Conservation (phyloP, 2,329 filamentous ascomycete species). For the Alternaria rosae region DNA sequence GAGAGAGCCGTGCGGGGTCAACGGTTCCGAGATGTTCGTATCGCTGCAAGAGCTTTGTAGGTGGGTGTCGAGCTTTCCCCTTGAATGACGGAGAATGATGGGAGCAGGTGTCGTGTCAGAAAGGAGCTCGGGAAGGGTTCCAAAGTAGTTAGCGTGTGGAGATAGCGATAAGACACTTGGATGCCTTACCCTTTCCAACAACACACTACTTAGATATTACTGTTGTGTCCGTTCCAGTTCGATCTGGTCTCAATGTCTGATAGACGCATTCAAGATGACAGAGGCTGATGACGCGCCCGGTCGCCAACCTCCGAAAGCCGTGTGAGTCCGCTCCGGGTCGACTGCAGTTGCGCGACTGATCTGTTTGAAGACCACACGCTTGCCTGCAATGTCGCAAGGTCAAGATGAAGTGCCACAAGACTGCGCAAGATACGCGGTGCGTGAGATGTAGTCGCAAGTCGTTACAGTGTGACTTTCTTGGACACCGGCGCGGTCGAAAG, state of each 20-base stretch:
- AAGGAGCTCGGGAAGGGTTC: neutral
- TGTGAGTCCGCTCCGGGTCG: neutral
- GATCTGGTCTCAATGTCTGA: neutral
- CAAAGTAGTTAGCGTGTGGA: slow-evolving; percentile 1
- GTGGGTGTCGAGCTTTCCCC: neutral
- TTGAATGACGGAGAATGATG: neutral
- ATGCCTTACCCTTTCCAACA: neutral
- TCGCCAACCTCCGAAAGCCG: neutral
- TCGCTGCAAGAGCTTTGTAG: neutral
- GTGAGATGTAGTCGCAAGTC: neutral
- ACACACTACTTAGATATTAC: neutral
- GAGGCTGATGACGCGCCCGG: neutral
- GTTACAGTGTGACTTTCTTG: slow-evolving; percentile 1
- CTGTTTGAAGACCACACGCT: neutral
- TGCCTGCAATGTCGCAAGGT: neutral
- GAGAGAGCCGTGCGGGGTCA: neutral
- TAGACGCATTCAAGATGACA: neutral
- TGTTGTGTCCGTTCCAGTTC: neutral
- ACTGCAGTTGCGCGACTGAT: neutral
- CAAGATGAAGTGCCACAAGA: neutral
- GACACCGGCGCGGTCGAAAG: slow-evolving; percentile 4
- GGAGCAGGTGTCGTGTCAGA: neutral
- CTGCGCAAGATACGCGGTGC: neutral
- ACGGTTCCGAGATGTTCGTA: neutral
- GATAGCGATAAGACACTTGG: neutral